Conservation (phyloP, 495 filamentous ascomycete species). For the Hypoxylon crocopeplum region DNA sequence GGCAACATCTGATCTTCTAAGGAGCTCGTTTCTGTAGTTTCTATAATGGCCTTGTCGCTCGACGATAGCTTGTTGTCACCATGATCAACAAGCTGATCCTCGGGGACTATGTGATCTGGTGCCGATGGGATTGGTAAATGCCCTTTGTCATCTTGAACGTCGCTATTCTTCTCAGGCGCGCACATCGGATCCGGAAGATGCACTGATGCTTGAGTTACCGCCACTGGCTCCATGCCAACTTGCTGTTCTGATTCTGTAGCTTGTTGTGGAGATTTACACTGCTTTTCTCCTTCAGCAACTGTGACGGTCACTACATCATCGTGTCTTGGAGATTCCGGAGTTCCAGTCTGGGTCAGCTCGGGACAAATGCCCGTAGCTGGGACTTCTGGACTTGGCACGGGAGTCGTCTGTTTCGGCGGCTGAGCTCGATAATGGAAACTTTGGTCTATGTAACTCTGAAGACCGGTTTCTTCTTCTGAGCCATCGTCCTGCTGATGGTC, state of each 20-base stretch:
- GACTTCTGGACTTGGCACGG: background rate
- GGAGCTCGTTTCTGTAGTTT: background rate
- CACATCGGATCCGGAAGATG: background rate
- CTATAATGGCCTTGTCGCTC: background rate
- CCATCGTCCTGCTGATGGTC: background rate
- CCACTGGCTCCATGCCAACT: background rate
- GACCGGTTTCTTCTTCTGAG: constrained; percentile 1
- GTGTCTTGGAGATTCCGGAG: constrained; percentile 5
- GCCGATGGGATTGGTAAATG: background rate
- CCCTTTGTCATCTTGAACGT: background rate
- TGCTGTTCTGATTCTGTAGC: background rate
- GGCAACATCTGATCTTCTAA: background rate
- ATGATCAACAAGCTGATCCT: background rate
- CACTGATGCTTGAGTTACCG: background rate
- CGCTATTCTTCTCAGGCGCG: background rate
- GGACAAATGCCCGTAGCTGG: background rate
- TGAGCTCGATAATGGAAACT: constrained; percentile 42
- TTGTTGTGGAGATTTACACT: constrained; percentile 1
- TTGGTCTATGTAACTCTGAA: constrained; percentile 31
- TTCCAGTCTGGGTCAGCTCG: constrained; percentile 14
- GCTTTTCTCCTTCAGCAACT: background rate
- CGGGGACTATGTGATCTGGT: background rate
- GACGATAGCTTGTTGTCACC: background rate
- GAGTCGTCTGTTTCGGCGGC: constrained; percentile 10
- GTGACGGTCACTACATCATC: background rate